Evolutionary conservation across 176 grass and related monocot species (phyloP).

Genomic region (Chloris gayana): DNA sequence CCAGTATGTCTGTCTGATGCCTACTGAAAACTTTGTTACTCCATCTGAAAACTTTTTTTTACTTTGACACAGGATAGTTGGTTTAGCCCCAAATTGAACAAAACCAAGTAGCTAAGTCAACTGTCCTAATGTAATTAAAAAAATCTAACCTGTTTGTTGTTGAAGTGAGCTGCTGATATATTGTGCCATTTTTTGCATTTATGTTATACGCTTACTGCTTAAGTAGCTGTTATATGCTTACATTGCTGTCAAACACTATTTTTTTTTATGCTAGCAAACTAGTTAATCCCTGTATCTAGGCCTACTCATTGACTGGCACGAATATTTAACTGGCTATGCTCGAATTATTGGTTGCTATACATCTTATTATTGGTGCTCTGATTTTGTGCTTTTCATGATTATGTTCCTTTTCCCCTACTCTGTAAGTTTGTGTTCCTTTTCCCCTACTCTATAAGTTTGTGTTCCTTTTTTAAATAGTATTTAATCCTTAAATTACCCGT

Average conservation of each 20-base stretch:
- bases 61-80: not conserved
- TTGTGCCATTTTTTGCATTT: not conserved
- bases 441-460: not conserved
- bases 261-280: not conserved
- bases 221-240: conserved; percentile 12
- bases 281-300: not conserved
- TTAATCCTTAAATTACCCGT: not conserved
- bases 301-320: not conserved
- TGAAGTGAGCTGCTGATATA: not conserved
- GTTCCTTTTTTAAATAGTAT: not conserved
- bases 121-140: not conserved
- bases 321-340: not conserved
- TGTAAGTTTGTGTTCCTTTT: not conserved
- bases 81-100: not conserved
- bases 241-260: conserved; percentile 6
- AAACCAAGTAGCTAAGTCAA: not conserved
- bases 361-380: not conserved
- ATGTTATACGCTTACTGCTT: not conserved
- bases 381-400: not conserved
- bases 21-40: not conserved
- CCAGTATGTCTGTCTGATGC: not conserved
- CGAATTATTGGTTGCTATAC: not conserved
- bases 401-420: not conserved
- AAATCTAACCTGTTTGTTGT: conserved; percentile 7
- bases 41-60: not conserved